phyloP scores from a whole-genome alignment of 257 asterid species.

The Anisodus acutangulus region DNA sequence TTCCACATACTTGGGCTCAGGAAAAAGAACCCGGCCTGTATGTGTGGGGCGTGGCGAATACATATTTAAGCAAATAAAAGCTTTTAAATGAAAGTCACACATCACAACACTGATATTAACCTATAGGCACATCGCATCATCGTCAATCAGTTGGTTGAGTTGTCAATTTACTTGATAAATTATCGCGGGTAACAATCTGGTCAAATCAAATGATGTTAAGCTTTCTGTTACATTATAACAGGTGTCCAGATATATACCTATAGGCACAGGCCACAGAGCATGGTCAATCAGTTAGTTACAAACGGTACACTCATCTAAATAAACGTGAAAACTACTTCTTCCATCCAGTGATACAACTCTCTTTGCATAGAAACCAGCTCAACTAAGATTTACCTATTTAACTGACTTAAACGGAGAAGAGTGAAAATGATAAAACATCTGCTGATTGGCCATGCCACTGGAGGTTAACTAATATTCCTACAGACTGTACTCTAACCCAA shows the following conservation, averaged over 20 bases:
- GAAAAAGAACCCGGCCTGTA: background rate
- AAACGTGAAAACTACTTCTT: conserved; percentile 26
- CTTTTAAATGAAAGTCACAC: background rate
- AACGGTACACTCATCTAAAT: background rate
- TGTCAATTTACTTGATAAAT: background rate
- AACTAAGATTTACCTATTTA: conserved; percentile 9
- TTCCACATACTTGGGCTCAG: background rate
- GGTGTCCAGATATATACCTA: conserved; percentile 5
- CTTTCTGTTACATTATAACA: conserved; percentile 3
- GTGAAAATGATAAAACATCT: background rate
- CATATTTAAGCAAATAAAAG: background rate
- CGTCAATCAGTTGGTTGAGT: conserved; percentile 19
- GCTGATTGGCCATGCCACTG: conserved; percentile 10
- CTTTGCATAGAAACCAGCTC: background rate
- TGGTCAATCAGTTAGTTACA: background rate
- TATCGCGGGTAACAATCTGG: background rate
- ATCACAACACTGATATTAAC: background rate
- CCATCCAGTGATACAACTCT: conserved; percentile 24
- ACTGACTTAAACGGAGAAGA: background rate
- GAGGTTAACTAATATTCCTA: background rate
- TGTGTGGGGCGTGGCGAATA: background rate
- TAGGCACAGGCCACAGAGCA: background rate
- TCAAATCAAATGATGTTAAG: conserved; percentile 18
- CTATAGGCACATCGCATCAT: background rate
- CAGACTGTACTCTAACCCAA: background rate